phyloP scores from a whole-genome alignment of 495 filamentous ascomycete genomes.

The Friedmanniomyces simplex region DNA sequence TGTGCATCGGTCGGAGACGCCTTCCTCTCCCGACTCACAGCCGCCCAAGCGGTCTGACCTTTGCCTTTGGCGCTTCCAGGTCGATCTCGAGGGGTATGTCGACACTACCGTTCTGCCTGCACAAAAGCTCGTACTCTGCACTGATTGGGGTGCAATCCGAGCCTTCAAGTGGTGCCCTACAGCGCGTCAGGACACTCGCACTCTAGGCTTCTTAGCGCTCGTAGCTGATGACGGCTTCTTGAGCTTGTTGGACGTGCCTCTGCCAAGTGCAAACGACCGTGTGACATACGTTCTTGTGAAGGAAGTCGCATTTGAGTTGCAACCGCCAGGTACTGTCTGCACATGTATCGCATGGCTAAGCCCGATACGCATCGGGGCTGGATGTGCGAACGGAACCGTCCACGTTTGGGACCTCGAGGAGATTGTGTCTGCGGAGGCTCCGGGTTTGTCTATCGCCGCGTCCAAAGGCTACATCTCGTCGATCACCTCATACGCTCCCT shows the following conservation, averaged over 20 bases:
- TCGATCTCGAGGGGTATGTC: slow-evolving; percentile 25
- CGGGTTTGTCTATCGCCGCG: slow-evolving; percentile 48
- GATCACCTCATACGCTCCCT: slow-evolving; percentile 48
- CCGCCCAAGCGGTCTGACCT: slow-evolving; percentile 36
- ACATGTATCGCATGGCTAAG: slow-evolving; percentile 57
- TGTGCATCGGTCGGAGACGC: not conserved
- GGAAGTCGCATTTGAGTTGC: slow-evolving; percentile 45
- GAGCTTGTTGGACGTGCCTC: slow-evolving; percentile 46
- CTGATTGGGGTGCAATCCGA: slow-evolving; percentile 51
- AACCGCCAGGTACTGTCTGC: slow-evolving; percentile 40
- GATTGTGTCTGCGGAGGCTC: slow-evolving; percentile 24
- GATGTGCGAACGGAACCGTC: slow-evolving; percentile 52
- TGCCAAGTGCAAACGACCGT: slow-evolving; percentile 22
- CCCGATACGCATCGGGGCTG: slow-evolving; percentile 48
- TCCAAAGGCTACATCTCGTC: slow-evolving; percentile 52
- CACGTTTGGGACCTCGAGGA: slow-evolving; percentile 45
- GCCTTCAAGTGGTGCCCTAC: slow-evolving; percentile 54
- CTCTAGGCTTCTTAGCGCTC: slow-evolving; percentile 50
- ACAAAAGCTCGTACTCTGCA: slow-evolving; percentile 45
- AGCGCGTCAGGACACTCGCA: slow-evolving; percentile 24
- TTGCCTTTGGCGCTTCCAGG: slow-evolving; percentile 51
- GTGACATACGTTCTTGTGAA: slow-evolving; percentile 36
- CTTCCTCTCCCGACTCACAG: slow-evolving; percentile 1
- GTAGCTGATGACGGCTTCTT: slow-evolving; percentile 54
- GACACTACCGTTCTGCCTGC: slow-evolving; percentile 34